These are phyloP conservation scores for Aspergillus pseudonomiae DNA, from an alignment of 2,329 filamentous ascomycete species.

Conservation along the genomic window DNA sequence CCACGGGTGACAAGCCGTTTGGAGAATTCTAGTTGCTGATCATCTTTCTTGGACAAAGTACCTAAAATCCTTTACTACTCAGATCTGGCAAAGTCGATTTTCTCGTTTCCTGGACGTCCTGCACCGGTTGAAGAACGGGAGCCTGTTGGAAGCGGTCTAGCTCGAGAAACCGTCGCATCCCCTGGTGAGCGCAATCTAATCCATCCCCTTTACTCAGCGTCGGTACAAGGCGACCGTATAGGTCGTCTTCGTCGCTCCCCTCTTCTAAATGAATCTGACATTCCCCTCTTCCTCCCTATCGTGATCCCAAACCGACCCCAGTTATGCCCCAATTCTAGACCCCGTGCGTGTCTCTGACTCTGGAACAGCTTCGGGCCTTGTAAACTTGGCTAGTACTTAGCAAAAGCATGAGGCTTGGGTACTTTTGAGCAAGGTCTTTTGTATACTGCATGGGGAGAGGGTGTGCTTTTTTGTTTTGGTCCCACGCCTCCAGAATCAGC, in stretches of 20 bases:
- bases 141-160: conserved; percentile 14
- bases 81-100: conserved; percentile 12
- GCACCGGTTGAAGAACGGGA: conserved; percentile 18
- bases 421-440: conserved; percentile 2
- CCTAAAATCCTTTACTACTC: conserved; percentile 13
- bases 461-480: background rate
- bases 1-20: conserved; percentile 19
- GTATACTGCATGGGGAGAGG: background rate
- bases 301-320: background rate
- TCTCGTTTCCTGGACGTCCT: conserved; percentile 14
- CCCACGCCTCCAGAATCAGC: conserved; percentile 1
- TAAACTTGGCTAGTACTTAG: background rate
- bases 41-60: conserved; percentile 9
- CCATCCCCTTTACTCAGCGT: conserved; percentile 14
- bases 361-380: background rate
- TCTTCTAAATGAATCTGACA: background rate
- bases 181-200: conserved; percentile 19
- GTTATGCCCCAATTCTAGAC: background rate
- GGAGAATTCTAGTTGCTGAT: conserved; percentile 18
- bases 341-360: background rate
- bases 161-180: conserved; percentile 14
- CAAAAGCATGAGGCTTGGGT: conserved; percentile 3
- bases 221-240: background rate
- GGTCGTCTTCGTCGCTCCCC: background rate
- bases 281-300: background rate